These are phyloP conservation scores for Gigaspora rosea DNA, from an alignment of 192 early-diverging fungal genomes.

Conservation along the genomic window DNA sequence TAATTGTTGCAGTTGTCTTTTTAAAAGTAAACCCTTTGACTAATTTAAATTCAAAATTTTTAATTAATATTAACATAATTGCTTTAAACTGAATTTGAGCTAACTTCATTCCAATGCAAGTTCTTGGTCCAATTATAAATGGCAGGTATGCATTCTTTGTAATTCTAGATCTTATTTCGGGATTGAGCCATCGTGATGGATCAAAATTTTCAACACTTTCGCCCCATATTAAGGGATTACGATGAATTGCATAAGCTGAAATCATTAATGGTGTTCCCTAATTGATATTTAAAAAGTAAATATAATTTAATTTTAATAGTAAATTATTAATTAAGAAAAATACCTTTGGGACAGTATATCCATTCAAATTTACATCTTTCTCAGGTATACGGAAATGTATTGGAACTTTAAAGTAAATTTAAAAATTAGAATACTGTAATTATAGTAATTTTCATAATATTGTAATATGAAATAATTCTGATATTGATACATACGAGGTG, in stretches of 20 bases:
- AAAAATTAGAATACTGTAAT: no score
- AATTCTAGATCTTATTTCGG: no score
- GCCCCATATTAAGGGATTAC: constrained; percentile 45
- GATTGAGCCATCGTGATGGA: constrained; percentile 56
- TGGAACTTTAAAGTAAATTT: background rate
- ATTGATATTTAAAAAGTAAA: background rate
- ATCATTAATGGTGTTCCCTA: constrained; percentile 42
- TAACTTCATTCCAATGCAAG: constrained; percentile 59
- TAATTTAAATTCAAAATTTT: constrained; percentile 7
- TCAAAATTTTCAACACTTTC: constrained; percentile 53
- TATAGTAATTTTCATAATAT: background rate
- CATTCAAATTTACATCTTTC: no score
- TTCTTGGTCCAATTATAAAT: constrained; percentile 47
- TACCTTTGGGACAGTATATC: no score
- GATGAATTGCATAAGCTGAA: constrained; percentile 43
- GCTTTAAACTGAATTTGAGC: constrained; percentile 59
- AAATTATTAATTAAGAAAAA: background rate
- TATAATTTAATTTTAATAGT: no score
- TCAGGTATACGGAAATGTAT: no score
- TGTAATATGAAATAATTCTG: background rate
- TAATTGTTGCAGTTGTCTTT: no score
- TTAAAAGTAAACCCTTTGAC: background rate
- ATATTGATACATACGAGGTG: constrained; percentile 35
- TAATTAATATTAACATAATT: constrained; percentile 31
- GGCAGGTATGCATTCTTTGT: constrained; percentile 24